Evolutionary conservation across 768 basidiomycete genomes (phyloP).

Genomic region (Pleurotus pulmonarius): DNA sequence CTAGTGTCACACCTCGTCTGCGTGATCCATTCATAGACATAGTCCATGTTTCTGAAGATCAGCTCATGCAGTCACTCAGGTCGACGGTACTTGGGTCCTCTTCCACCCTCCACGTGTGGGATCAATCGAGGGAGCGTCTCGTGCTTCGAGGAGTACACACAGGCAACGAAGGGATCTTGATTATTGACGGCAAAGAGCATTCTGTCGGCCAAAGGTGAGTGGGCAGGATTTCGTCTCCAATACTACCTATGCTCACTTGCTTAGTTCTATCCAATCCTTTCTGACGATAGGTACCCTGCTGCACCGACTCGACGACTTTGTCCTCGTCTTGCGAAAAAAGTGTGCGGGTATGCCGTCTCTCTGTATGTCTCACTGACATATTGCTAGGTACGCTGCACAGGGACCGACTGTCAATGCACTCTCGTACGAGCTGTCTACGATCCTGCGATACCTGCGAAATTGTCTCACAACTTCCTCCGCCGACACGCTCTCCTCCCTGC

Average conservation of each 20-base stretch:
- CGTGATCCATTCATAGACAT: slow-evolving; percentile 31
- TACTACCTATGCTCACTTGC: background rate
- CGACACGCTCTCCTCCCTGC: slow-evolving; percentile 25
- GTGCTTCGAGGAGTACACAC: slow-evolving; percentile 34
- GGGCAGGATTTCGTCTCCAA: background rate
- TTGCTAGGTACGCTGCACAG: slow-evolving; percentile 37
- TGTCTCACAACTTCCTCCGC: slow-evolving; percentile 31
- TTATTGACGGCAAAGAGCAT: slow-evolving; percentile 58
- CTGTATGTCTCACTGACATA: slow-evolving; percentile 8
- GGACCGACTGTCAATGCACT: slow-evolving; percentile 64
- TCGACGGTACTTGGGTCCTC: slow-evolving; percentile 63
- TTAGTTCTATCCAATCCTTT: slow-evolving; percentile 60
- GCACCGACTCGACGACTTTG: slow-evolving; percentile 60
- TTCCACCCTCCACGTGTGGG: slow-evolving; percentile 65
- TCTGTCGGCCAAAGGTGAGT: slow-evolving; percentile 53
- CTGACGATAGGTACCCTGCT: slow-evolving; percentile 63
- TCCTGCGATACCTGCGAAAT: slow-evolving; percentile 48
- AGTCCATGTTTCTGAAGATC: slow-evolving; percentile 41
- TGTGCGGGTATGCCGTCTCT: slow-evolving; percentile 20
- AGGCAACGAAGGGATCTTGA: slow-evolving; percentile 30
- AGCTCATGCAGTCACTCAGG: slow-evolving; percentile 51
- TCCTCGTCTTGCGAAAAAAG: slow-evolving; percentile 46
- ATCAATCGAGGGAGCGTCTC: slow-evolving; percentile 52
- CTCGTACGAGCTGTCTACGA: slow-evolving; percentile 57
- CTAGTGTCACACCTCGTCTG: slow-evolving; percentile 47